Base-by-base conservation (phyloP, 257 asterid genomes). In the Primulina huaijiensis region DNA sequence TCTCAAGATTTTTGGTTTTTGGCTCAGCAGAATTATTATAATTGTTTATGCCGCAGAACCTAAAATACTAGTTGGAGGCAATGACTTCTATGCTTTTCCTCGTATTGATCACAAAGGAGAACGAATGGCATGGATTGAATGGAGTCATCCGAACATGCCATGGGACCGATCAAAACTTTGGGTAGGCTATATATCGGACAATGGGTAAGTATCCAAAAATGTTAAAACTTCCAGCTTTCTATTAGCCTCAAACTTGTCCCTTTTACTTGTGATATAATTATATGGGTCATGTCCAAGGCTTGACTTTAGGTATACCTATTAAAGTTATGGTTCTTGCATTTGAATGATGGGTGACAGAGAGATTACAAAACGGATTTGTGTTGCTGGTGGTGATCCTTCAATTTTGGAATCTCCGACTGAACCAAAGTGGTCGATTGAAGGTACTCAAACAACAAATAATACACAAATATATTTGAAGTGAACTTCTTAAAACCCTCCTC, bases 111-210 rank as follows among this genome's bases (percentile, higher is more conserved):
- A 74, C 65, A 84, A 82, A 78, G 97, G 97, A 82, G 86, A 87
- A 73, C 86, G 97, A 19, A 38, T 93, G 62, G 95, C 99, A 52
- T 93, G 99, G 99, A 90, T 93, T 52, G 90, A 93, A 78, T 93
- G 99, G 99, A 74, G 85, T 65, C 99, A 93, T 80, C 99, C 99
- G 65, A 87, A 90, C 85, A 90, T 93, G 97, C 97, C 96, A 57
- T 90, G 99, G 99, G 99, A 93, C 75, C 89, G 82, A 85, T 93
- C 99, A 62, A 89, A 89, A 81, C 96, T 93, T 74, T 93, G 99
- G 97, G 99, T 93, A 78, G 99, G 97, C 77, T 85, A 87, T 76
- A 73, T 90, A 66, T 86, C 90, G 78, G 91, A 84, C 59, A 81
- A 86, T 73, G 99, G 99, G 99, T 93, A 72, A 16, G 86, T 64